Evolutionary conservation across 257 asterid genomes (phyloP), one percentile per base, ranked within the genome.

Genomic region (Jacaranda mimosifolia): DNA sequence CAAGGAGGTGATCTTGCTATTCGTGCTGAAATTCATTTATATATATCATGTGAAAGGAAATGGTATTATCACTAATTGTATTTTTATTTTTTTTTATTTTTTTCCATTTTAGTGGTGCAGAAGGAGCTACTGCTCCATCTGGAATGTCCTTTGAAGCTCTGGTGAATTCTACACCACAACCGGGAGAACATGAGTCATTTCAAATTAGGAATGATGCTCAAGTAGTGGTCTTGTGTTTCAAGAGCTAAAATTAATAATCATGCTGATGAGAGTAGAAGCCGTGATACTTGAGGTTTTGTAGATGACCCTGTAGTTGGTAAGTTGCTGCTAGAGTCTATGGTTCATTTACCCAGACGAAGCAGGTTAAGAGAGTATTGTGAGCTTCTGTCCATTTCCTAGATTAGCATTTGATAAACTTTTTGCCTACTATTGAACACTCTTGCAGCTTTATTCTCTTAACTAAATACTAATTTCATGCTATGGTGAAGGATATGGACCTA

Each of bases 1-100:
- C 84, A 46, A 90, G 89, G 88, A 89, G 93, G 99, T 93, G 74
- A 72, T 84, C 71, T 60, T 67, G 11, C 68, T 64, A 67, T 68
- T 48, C 9, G 46, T 42, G 46, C 46, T 36, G 21, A 60, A 48
- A 70, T 63, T 72, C 79, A 46, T 67, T 39, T 80, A 19, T 72
- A 19, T 74, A 21, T 14, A 26, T 26, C 32, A 70, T 83, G 49
- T 40, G 78, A 82, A 46, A 89, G 89, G 87, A 89, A 92, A 98
- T 91, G 74, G 69, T 84, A 68, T 56, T 60, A 11, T 72, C 60
- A 70, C 65, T 76, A 19, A 69, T 39, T 42, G 9, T 77, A 72
- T 81, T 49, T 79, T 26, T 26, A 0, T 69, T 68, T 18, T 19
- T 43, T 51, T 78, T 71, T 26, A 0, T 26, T 26, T 26, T 26